These are phyloP conservation scores for Cadophora sp. DNA, from an alignment of 2,329 filamentous ascomycete genomes.

Conservation along the genomic window DNA sequence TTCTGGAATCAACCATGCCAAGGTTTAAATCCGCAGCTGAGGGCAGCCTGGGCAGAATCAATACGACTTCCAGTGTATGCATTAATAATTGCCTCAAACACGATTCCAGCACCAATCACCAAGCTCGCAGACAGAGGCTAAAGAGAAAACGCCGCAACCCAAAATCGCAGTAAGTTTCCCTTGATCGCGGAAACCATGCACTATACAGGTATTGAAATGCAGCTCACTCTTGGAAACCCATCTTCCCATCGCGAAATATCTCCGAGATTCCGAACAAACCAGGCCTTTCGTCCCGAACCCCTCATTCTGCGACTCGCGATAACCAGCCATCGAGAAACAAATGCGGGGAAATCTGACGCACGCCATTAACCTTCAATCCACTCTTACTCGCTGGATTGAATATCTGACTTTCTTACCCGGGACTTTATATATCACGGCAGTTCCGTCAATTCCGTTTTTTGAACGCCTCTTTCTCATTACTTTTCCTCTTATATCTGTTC, in stretches of 20 bases:
- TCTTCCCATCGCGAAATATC: conserved; percentile 2
- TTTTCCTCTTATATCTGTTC: not conserved
- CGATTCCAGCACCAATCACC: not conserved
- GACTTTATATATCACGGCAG: conserved; percentile 4
- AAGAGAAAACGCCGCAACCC: not conserved
- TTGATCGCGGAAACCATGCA: not conserved
- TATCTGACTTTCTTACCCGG: conserved; percentile 5
- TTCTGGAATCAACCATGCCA: too few relatives aligned
- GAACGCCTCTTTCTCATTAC: not conserved
- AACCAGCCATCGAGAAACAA: conserved; percentile 3
- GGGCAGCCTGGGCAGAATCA: too few relatives aligned
- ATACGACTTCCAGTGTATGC: too few relatives aligned
- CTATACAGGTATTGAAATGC: not conserved
- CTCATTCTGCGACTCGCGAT: not conserved
- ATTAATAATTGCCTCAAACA: too few relatives aligned
- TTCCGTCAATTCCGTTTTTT: not conserved
- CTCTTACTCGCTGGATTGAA: conserved; percentile 3
- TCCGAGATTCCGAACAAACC: conserved; percentile 10
- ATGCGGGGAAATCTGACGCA: conserved; percentile 14
- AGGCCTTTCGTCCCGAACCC: conserved; percentile 9
- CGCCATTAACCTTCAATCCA: conserved; percentile 2
- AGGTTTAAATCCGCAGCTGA: too few relatives aligned
- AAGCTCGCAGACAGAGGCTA: conserved; percentile 3
- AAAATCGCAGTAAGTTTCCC: not conserved
- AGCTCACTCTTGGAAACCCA: not conserved